These are phyloP conservation scores for Amylocarpus encephaloides DNA, from an alignment of 2,329 filamentous ascomycete species.

Conservation along the genomic window DNA sequence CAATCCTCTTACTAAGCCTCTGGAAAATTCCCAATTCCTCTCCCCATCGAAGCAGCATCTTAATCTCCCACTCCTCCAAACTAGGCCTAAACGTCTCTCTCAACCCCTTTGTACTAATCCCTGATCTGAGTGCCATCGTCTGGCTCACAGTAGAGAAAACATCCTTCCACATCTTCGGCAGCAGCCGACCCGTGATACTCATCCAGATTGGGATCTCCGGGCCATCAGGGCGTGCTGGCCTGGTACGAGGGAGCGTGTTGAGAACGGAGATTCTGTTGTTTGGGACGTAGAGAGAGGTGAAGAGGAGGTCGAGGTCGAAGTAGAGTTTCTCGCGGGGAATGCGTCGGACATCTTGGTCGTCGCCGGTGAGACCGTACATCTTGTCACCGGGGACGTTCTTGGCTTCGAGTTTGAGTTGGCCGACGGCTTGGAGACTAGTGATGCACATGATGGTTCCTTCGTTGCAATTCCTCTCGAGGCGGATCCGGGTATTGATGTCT, in stretches of 20 bases:
- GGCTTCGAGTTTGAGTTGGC: constrained; percentile 48
- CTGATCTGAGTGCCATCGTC: constrained; percentile 55
- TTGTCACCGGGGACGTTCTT: constrained; percentile 51
- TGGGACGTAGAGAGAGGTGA: constrained; percentile 52
- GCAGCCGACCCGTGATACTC: constrained; percentile 56
- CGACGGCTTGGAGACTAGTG: constrained; percentile 56
- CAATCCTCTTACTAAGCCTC: constrained; percentile 35
- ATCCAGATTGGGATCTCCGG: constrained; percentile 63
- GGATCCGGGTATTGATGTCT: constrained; percentile 27
- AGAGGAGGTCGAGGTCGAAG: constrained; percentile 54
- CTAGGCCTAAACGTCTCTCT: constrained; percentile 50
- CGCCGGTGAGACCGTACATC: constrained; percentile 64
- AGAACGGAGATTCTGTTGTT: constrained; percentile 44
- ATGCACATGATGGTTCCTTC: constrained; percentile 63
- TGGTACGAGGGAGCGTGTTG: constrained; percentile 27
- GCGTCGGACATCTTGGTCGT: constrained; percentile 64
- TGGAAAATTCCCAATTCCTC: constrained; percentile 36
- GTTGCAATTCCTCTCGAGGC: constrained; percentile 49
- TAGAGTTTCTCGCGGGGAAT: constrained; percentile 60
- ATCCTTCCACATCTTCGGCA: constrained; percentile 57
- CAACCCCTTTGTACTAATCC: constrained; percentile 47
- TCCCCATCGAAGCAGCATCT: constrained; percentile 54
- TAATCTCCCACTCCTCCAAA: constrained; percentile 57
- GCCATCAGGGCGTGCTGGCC: constrained; percentile 36
- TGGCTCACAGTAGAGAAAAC: constrained; percentile 58